phyloP scores from a whole-genome alignment of 2,329 filamentous ascomycete genomes.

The Hymenoscyphus linearis region DNA sequence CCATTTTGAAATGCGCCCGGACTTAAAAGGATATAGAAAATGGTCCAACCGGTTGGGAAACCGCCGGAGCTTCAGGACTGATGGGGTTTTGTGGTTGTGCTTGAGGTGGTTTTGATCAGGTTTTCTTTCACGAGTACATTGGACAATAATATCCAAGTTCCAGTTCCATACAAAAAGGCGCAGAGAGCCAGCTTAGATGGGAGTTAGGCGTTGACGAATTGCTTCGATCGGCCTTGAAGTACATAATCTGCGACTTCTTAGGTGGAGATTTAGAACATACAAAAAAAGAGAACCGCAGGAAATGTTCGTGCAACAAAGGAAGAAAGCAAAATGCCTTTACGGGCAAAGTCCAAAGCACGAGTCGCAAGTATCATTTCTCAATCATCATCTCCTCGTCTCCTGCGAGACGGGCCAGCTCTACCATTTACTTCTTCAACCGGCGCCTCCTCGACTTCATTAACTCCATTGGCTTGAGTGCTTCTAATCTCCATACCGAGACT shows the following conservation, averaged over 20 bases:
- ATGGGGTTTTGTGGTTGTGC: too few species aligned
- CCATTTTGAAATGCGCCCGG: not conserved
- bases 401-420: constrained; percentile 1
- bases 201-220: not conserved
- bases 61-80: constrained; percentile 54
- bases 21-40: constrained; percentile 45
- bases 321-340: not conserved
- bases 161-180: not conserved
- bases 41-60: constrained; percentile 61
- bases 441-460: constrained; percentile 19
- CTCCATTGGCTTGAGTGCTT: constrained; percentile 11
- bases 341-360: not conserved
- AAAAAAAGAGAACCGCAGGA: not conserved
- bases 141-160: not conserved
- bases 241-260: not conserved
- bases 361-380: not conserved
- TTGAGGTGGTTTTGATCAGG: not conserved
- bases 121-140: not conserved
- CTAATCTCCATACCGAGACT: constrained; percentile 51
- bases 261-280: not conserved
- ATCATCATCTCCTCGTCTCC: constrained; percentile 17
- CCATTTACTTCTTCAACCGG: constrained; percentile 20
- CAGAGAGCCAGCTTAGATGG: not conserved
- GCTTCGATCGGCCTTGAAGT: not conserved
- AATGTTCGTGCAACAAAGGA: not conserved